These are phyloP conservation scores for Lasiodiplodia gonubiensis DNA, from an alignment of 2,329 filamentous ascomycete genomes.

Conservation along the genomic window DNA sequence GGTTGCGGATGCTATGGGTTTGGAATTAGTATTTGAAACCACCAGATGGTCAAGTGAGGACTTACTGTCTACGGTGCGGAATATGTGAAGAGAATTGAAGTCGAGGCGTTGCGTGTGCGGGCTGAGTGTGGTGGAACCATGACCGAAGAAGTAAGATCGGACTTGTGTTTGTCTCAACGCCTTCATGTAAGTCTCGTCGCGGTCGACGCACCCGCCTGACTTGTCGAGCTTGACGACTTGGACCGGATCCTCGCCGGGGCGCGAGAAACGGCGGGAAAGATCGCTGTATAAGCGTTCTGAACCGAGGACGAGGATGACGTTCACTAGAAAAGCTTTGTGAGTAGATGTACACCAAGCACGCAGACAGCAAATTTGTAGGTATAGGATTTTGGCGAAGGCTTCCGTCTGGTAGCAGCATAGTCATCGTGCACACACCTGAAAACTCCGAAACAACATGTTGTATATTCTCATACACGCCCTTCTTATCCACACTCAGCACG, in stretches of 20 bases:
- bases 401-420: not conserved
- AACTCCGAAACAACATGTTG: slow-evolving; percentile 77
- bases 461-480: slow-evolving; percentile 74
- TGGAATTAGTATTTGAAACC: not conserved
- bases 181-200: slow-evolving; percentile 76
- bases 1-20: not conserved
- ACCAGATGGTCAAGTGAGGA: slow-evolving; percentile 18
- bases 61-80: slow-evolving; percentile 68
- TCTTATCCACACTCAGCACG: slow-evolving; percentile 67
- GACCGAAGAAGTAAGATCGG: slow-evolving; percentile 94
- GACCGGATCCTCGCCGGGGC: slow-evolving; percentile 68
- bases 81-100: slow-evolving; percentile 76
- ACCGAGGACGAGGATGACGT: slow-evolving; percentile 80
- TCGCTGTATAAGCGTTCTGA: slow-evolving; percentile 78
- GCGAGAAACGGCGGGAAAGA: slow-evolving; percentile 69
- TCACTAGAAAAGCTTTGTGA: slow-evolving; percentile 58
- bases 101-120: slow-evolving; percentile 87
- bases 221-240: slow-evolving; percentile 80
- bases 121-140: slow-evolving; percentile 73
- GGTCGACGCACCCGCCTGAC: slow-evolving; percentile 81
- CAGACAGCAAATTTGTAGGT: not conserved
- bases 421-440: slow-evolving; percentile 55
- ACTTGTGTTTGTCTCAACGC: slow-evolving; percentile 76
- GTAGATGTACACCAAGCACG: slow-evolving; percentile 1
- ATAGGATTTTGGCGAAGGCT: not conserved